These are phyloP conservation scores for Euphorbia pulcherrima DNA, from an alignment of 345 rosid species.

Conservation along the genomic window DNA sequence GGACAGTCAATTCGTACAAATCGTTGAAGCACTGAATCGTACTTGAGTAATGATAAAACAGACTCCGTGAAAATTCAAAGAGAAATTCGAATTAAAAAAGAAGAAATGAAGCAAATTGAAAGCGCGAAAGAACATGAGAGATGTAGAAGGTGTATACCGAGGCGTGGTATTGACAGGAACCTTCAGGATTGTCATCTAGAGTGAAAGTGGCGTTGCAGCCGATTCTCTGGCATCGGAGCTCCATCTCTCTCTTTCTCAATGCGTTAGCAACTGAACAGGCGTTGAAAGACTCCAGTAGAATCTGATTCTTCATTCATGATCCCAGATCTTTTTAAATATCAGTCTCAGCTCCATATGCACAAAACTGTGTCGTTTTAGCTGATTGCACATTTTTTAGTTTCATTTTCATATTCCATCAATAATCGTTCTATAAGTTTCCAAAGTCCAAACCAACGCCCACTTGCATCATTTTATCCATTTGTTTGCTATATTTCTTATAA, in stretches of 20 bases:
- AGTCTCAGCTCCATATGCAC: no score
- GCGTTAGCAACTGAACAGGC: neutral
- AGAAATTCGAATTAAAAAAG: neutral
- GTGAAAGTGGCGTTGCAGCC: constrained; percentile 84
- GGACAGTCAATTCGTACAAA: neutral
- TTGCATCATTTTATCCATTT: no score
- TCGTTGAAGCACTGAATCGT: neutral
- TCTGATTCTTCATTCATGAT: neutral
- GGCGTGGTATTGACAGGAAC: constrained; percentile 73
- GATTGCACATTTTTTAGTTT: no score
- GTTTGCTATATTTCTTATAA: no score
- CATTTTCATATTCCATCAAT: no score
- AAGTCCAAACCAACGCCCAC: no score
- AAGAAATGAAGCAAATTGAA: neutral
- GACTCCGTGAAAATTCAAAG: neutral
- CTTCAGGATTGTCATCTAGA: constrained; percentile 75
- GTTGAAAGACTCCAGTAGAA: neutral
- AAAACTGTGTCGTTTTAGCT: no score
- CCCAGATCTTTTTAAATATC: neutral
- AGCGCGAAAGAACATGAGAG: neutral
- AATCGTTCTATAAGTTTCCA: no score
- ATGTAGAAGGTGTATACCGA: constrained; percentile 33
- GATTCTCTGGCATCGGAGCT: constrained; percentile 76
- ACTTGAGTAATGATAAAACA: neutral
- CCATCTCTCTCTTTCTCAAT: constrained; percentile 31